Base-by-base conservation (phyloP, 805 yeast species). In the Metschnikowia shivogae region DNA sequence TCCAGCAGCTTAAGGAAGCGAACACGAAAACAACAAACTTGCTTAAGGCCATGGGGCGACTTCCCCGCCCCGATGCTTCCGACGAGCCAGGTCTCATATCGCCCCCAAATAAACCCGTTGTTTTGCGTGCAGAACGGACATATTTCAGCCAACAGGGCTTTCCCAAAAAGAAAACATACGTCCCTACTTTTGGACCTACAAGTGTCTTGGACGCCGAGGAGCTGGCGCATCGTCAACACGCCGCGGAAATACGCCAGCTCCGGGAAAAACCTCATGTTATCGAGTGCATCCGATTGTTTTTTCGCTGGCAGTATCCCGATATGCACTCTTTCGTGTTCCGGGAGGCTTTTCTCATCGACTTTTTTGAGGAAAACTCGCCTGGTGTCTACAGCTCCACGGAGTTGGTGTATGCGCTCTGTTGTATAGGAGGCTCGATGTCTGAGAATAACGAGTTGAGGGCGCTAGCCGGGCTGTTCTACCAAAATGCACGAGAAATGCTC, bases 271-370 rank as follows among this genome's bases (percentile, higher is more conserved):
- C 54, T 11, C 17, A 13, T 12, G 29, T 50, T 3, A 34, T 45
- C 19, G 46, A 45, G 34, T 50, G 52, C 19, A 34, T 50, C 35
- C 36, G 43, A 36, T 43, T 45, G 27, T 50, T 50, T 35, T 50
- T 50, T 36, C 43, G 48, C 27, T 50, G 54, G 54, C 52, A 45
- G 44, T 50, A 50, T 36, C 54, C 54, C 1, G 54, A 48, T 36
- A 42, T 48, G 45, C 52, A 48, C 32, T 46, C 52, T n/a, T 50
- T 50, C 30, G 45, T 50, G 11, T 50, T 48, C 36, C 43, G 54
- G 11, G 54, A 50, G 20, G 54, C 54, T 14, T 50, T 50, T 31
- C 43, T 50, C 19, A 46, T 48, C 4, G 54, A 50, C 30, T 50
- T 50, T 31, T 45, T 40, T 28, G 44, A 50, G 31, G 47, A 52